Conservation (phyloP, 2,329 filamentous ascomycete species). For the Emergomyces pasteurianus region DNA sequence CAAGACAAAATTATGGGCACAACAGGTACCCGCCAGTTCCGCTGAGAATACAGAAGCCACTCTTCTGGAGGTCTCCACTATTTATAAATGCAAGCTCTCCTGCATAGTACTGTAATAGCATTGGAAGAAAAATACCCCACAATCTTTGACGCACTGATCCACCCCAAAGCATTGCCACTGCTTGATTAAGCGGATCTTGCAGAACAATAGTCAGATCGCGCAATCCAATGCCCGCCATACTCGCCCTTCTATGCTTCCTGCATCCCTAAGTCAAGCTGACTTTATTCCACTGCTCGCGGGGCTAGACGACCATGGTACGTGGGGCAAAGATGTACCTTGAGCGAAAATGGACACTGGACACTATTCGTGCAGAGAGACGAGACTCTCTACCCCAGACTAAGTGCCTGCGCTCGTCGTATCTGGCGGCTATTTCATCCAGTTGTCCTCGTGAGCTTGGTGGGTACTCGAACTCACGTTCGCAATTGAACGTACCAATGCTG, state of each 20-base stretch:
- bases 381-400: background rate
- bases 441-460: background rate
- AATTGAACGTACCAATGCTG: background rate
- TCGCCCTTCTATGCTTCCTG: background rate
- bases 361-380: background rate
- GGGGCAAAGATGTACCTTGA: background rate
- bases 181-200: background rate
- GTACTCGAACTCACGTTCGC: background rate
- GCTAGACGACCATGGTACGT: background rate
- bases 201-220: background rate
- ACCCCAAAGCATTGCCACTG: background rate
- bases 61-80: background rate
- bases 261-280: background rate
- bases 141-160: background rate
- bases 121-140: background rate
- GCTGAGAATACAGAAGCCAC: background rate
- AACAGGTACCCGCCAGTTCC: background rate
- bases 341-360: background rate
- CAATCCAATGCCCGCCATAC: background rate
- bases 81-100: background rate
- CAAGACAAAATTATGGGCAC: background rate
- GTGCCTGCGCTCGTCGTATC: background rate
- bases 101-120: background rate
- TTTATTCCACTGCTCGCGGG: background rate
- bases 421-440: background rate